Evolutionary conservation across 371 early-diverging fungal species (phyloP).

Genomic region (Circinella minor): DNA sequence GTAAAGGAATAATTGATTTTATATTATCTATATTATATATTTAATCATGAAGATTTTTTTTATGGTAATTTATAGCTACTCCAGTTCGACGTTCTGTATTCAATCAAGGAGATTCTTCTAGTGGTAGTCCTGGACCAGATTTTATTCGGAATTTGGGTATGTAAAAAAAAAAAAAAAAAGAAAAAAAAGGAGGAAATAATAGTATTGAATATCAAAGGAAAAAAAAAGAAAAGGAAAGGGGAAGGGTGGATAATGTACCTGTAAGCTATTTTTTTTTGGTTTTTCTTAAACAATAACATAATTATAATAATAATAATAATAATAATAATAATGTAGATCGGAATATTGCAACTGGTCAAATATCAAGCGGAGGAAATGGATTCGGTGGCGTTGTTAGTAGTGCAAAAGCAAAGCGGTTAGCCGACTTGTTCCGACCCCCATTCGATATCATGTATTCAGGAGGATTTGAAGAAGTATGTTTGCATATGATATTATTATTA

Average conservation of each 20-base stretch:
- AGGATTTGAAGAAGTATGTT: slow-evolving; percentile 68
- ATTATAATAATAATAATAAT: not conserved
- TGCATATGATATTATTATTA: not conserved
- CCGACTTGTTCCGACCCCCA: slow-evolving; percentile 86
- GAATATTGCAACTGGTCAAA: not conserved
- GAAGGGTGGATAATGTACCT: not conserved
- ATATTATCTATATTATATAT: slow-evolving; percentile 26
- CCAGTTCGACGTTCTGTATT: slow-evolving; percentile 39
- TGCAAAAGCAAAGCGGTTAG: slow-evolving; percentile 59
- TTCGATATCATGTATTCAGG: slow-evolving; percentile 86
- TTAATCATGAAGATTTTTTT: slow-evolving; percentile 58
- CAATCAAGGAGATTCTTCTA: slow-evolving; percentile 56
- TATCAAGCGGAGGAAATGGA: not conserved
- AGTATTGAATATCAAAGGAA: not conserved
- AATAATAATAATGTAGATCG: not conserved
- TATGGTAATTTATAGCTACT: slow-evolving; percentile 20
- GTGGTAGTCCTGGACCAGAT: slow-evolving; percentile 33
- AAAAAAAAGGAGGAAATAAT: no score
- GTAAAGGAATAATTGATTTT: not conserved
- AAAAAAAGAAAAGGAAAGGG: not conserved
- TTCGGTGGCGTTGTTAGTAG: slow-evolving; percentile 12
- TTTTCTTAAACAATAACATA: not conserved
- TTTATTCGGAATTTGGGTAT: slow-evolving; percentile 15
- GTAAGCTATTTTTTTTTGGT: not conserved
- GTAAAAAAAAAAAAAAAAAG: not conserved